Conservation (phyloP, 352 stramenopile genomes). For the Phytopythium kandeliae region DNA sequence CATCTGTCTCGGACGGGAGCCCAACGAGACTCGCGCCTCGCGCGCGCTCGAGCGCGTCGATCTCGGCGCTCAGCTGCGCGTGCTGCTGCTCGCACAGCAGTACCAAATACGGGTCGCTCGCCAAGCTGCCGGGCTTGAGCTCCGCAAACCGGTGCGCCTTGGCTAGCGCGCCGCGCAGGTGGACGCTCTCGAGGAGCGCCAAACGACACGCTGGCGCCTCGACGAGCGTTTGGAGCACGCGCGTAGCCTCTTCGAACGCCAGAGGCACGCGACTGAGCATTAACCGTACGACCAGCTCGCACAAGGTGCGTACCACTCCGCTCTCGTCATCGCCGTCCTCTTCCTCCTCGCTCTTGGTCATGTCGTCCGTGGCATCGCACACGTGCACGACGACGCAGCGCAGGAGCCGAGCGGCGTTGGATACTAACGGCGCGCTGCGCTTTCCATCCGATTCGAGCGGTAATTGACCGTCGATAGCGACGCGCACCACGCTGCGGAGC, state of each 20-base stretch:
- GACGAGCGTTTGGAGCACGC: constrained; percentile 57
- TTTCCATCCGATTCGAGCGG: constrained; percentile 3
- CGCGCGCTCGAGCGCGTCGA: constrained; percentile 41
- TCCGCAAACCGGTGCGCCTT: constrained; percentile 32
- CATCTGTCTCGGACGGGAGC: constrained; percentile 24
- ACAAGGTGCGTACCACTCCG: constrained; percentile 11
- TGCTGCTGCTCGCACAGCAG: constrained; percentile 37
- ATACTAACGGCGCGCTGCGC: constrained; percentile 15
- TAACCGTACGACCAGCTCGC: constrained; percentile 43
- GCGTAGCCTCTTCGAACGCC: constrained; percentile 49
- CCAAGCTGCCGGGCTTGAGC: constrained; percentile 26
- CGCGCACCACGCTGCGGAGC: constrained; percentile 38
- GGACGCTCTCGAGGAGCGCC: constrained; percentile 23
- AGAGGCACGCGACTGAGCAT: constrained; percentile 47
- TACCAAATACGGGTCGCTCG: constrained; percentile 37
- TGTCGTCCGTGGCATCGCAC: not conserved
- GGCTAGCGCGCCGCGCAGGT: constrained; percentile 57
- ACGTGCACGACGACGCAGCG: not conserved
- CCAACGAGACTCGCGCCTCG: constrained; percentile 44
- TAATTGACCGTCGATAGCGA: constrained; percentile 16
- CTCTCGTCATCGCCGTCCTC: not conserved
- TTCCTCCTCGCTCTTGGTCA: too few species aligned
- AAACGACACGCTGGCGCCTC: constrained; percentile 20
- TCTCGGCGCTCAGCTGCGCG: constrained; percentile 29
- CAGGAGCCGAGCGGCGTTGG: constrained; percentile 19